Percentiles rank a stretch among this genome's conserved stretches.
Evolutionary conservation across 202 grass and related monocot genomes (phyloP).

Genomic region (Zoysia matrella): DNA sequence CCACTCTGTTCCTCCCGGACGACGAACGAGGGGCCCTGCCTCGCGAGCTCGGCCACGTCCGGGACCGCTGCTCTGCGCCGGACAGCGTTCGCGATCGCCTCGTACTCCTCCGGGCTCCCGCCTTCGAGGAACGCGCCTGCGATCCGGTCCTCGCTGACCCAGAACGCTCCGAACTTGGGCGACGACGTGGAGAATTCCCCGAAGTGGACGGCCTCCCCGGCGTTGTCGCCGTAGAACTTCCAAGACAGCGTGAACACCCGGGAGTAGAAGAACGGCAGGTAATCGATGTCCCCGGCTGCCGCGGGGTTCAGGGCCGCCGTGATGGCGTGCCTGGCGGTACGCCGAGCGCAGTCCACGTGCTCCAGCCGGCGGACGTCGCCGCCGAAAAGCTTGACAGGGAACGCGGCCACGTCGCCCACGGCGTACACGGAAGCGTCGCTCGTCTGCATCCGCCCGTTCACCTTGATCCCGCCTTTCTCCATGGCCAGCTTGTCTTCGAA

Average conservation of each 20-base stretch:
- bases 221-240: constrained; percentile 88
- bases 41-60: constrained; percentile 52
- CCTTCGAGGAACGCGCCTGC: constrained; percentile 79
- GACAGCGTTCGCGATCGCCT: constrained; percentile 57
- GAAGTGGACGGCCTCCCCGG: constrained; percentile 62
- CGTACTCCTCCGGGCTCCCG: constrained; percentile 65
- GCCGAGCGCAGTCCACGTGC: constrained; percentile 87
- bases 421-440: constrained; percentile 80
- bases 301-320: constrained; percentile 52
- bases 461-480: constrained; percentile 85
- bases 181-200: constrained; percentile 46
- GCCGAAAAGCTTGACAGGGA: constrained; percentile 65
- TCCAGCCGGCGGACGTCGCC: constrained; percentile 64
- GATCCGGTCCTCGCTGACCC: constrained; percentile 51
- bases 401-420: constrained; percentile 82
- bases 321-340: constrained; percentile 75
- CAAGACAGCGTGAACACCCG: constrained; percentile 85
- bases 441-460: constrained; percentile 76
- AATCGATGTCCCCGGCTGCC: constrained; percentile 52
- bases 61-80: constrained; percentile 34
- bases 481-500: constrained; percentile 64
- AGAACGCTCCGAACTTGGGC: constrained; percentile 71
- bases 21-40: constrained; percentile 60
- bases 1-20: constrained; percentile 35
- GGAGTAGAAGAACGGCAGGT: constrained; percentile 90